Base-by-base conservation (phyloP, 2,329 filamentous ascomycete genomes). In the Fusarium pilosicola region DNA sequence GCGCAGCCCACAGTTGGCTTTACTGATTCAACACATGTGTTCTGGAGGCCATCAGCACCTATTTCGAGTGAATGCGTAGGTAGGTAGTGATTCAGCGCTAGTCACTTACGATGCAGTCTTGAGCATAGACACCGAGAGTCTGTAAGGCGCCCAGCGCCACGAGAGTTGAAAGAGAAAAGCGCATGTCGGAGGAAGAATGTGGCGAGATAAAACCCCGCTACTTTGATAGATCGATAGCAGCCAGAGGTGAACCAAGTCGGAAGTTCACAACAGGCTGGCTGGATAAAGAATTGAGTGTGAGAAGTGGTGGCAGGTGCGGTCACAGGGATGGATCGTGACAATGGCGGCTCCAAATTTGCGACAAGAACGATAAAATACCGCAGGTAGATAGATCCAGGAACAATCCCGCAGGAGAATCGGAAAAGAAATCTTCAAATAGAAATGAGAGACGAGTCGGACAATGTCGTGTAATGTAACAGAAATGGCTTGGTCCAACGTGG, bases 71-170 rank as follows among this genome's bases (percentile, higher is more conserved):
- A 51, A 65, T 9, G 36, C 49, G 30, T 44, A 34, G 32, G 32
- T 34, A 34, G 32, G 14, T 17, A 28, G n/a, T 36, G 14, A 22
- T 20, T 22, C 28, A 48, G 45, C 20, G 24, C 34, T 39, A 48
- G 22, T 26, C 30, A 79, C 81, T 79, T 77, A 83, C 81, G 55
- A 83, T 71, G 62, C 81, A 83, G 6, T 74, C 72, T 41, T 74
- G 60, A 49, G 74, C 80, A 48, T 73, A 70, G 36, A 78, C 80
- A 46, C 74, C 68, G 24, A 77, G 54, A 9, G 75, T 61, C 17
- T 76, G 75, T 24, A 79, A 56, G 62, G 79, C 75, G 71, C 77
- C 75, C 70, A 81, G 74, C 63, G 77, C 80, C 68, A 78, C 66
- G 26, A 82, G 39, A 51, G 76, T 70, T 42, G 78, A 76, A 62